Conservation (phyloP, 1,139 yeast species). For the Nakaseomyces uthaithaninus region DNA sequence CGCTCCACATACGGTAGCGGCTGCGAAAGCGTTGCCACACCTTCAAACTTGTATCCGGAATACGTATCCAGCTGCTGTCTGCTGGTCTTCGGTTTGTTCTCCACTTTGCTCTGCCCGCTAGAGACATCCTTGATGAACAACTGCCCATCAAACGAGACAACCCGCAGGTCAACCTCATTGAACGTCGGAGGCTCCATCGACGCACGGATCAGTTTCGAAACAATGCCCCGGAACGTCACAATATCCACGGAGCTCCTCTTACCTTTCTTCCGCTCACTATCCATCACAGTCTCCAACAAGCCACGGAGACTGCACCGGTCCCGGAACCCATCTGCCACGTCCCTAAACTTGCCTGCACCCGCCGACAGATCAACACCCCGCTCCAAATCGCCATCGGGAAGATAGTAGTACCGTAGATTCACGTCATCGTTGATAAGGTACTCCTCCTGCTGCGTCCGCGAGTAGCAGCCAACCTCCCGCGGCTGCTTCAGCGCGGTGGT, state of each 20-base stretch:
- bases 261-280: conserved; percentile 45
- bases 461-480: conserved; percentile 26
- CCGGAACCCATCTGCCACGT: conserved; percentile 31
- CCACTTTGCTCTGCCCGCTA: conserved; percentile 9
- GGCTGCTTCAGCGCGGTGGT: conserved; percentile 30
- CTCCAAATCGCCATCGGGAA: conserved; percentile 60
- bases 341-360: conserved; percentile 53
- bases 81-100: conserved; percentile 17
- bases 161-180: conserved; percentile 52
- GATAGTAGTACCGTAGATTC: conserved; percentile 57
- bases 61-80: conserved; percentile 42
- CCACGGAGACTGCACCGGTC: conserved; percentile 43
- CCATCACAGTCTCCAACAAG: conserved; percentile 46
- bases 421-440: conserved; percentile 41
- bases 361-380: conserved; percentile 47
- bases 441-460: conserved; percentile 23
- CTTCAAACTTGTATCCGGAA: conserved; percentile 81
- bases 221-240: conserved; percentile 75
- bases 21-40: conserved; percentile 60
- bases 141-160: conserved; percentile 70
- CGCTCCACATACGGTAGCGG: conserved; percentile 72
- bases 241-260: conserved; percentile 53
- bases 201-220: conserved; percentile 35
- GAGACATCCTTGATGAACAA: conserved; percentile 67
- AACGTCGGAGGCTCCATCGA: conserved; percentile 28